Evolutionary conservation across 352 stramenopile species (phyloP), one percentile per base, ranked within the genome.

Genomic region (Phytophthora tentaculata): DNA sequence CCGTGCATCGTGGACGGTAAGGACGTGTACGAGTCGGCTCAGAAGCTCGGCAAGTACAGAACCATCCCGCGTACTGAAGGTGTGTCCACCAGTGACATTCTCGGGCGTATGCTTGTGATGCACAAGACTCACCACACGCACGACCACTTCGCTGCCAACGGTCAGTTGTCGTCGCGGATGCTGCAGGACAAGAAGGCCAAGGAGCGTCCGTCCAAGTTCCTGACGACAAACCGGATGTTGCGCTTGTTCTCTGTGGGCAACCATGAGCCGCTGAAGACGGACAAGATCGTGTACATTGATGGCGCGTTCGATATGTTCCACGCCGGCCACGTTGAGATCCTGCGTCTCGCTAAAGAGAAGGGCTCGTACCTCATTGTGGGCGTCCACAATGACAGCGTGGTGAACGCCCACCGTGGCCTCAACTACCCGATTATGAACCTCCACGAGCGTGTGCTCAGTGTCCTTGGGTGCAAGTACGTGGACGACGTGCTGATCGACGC

Each of bases 251-350:
- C 92, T 8, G 87, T 86, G 41, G 92, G 89, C 61, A 92, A 95
- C 73, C 86, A 91, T 61, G 86, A 95, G 67, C 96, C 97, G 4
- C 84, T 81, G 59, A 90, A 92, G 59, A 83, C 77, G 41, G 97
- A 97, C 80, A 89, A 83, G 47, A 85, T 99, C 24, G 96, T 99
- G 68, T 99, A 99, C 81, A 98, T 99, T 61, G 96, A 99, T 79
- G 98, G 98, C 54, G 89, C 92, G 20, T 99, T 97, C 80, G 98
- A 99, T 80, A 98, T 99, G 92, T 99, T 99, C 84, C 97, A 99
- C 79, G 91, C 94, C 17, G 98, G 97, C 54, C 97, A 99, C 76
- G 95, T 99, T 16, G 89, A 97, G 63, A 96, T 99, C 56, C 74
- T 99, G 32, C 97, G 98, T 83, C 82, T 88, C 14, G 94, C 95